Base-by-base conservation (phyloP, 768 basidiomycete species). In the Phylloporus arenicola region DNA sequence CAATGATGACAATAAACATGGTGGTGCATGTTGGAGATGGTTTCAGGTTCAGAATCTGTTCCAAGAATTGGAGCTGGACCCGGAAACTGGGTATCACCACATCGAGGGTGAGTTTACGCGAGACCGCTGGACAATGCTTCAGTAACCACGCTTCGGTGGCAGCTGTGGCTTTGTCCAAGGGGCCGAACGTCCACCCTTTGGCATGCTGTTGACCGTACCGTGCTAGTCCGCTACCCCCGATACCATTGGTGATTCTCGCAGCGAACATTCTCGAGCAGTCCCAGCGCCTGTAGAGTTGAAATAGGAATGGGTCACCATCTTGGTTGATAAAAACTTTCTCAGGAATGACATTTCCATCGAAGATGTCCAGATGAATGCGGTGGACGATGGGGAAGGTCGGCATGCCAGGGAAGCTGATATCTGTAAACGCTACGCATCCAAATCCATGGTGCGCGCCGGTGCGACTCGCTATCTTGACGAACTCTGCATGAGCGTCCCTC, bases 361-460 rank as follows among this genome's bases (percentile, higher is more conserved):
- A 83, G 39, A 81, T 75, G 27, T 80, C 74, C 61, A 83, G 65
- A 56, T 83, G 82, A 0, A 67, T 75, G 22, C 74, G 72, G 50
- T 81, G 78, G 39, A 83, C 44, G 45, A 82, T 68, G 1, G 82
- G 82, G 55, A 82, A 82, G 0, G 80, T 82, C 0, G 80, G 80
- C 78, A 83, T 81, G 0, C 79, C 82, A 0, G 76, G 77, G 55
- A 81, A 83, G 9, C 72, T 68, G 16, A 60, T 65, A 53, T 82
- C 79, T 6, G 73, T 79, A 63, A 83, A 81, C 0, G 79, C 75
- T 2, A 83, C 73, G 35, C 80, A 81, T 10, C 79, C 82, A 43
- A 82, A 72, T 6, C 81, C 81, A 6, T 63, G 55, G 5, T 75
- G 77, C 0, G 68, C 63, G 2, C 57, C 53, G 6, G 65, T 56